Base-by-base conservation (phyloP, 768 basidiomycete genomes). In the Suillus ampliporus region DNA sequence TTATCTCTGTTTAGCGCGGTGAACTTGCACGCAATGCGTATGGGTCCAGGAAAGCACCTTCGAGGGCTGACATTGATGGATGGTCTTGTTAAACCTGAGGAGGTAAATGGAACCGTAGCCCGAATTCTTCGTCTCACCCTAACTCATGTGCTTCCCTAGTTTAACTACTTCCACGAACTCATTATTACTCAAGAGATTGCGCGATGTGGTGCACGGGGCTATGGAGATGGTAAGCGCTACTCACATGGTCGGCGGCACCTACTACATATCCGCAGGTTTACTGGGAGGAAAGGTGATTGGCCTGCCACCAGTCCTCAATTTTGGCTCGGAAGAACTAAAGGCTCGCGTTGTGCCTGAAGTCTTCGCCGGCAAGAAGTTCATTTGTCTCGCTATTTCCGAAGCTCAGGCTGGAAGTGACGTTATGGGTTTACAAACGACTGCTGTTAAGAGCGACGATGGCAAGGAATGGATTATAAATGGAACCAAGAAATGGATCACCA, bases 31-130 rank as follows among this genome's bases (percentile, higher is more conserved):
- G 92, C 93, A 15, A 97, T 97, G 94, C 83, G 92, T 23, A 82
- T 96, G 78, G 97, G 97, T 17, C 96, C 96, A 0, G 93, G 92
- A 40, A 89, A 90, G 69, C 94, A 95, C 68, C 77, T 96, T 47
- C 83, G 92, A 68, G 94, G 94, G 2, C 80, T 83, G n/a, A 83
- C 78, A 8, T 79, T 97, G 3, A 87, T 93, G 82, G 84, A 81
- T 61, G 94, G 91, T 4, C 69, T 89, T 37, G 86, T 95, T 21
- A 85, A 86, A 65, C 91, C 92, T 1, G 91, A 94, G 72, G 84
- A 90, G 77, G 88, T 87, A 51, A 51, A 81, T 61, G 15, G 4
- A 19, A 26, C 17, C 23, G 17, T 7, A 19, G 21, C 21, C 61
- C 35, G 4, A 2, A 40, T 23, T 19, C 11, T 14, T 35, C 26